These are phyloP conservation scores for Pseudevernia furfuracea DNA, from an alignment of 495 filamentous ascomycete genomes.

Conservation along the genomic window DNA sequence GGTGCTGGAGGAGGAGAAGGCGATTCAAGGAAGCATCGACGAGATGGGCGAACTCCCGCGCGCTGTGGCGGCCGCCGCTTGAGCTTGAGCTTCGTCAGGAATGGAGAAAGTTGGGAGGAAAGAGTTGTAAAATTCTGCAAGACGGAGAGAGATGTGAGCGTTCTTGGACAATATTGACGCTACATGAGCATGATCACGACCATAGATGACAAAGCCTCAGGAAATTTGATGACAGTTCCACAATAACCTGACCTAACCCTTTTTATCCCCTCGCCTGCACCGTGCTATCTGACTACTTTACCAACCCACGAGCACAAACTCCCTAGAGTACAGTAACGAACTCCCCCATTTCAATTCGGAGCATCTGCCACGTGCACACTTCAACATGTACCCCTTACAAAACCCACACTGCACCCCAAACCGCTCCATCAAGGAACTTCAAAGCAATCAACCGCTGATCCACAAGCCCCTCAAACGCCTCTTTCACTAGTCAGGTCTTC, in stretches of 20 bases:
- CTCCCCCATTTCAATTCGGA: not conserved
- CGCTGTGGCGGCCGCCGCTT: constrained; percentile 21
- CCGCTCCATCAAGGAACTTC: too few species aligned
- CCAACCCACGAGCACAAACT: not conserved
- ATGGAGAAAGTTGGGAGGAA: not conserved
- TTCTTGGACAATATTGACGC: not conserved
- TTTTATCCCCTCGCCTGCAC: not conserved
- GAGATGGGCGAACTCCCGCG: constrained; percentile 10
- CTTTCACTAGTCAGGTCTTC: too few species aligned
- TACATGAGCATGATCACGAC: not conserved
- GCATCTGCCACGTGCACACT: too few species aligned
- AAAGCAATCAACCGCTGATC: too few species aligned
- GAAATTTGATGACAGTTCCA: not conserved
- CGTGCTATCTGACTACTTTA: not conserved
- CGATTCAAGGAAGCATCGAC: constrained; percentile 17
- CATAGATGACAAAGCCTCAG: not conserved
- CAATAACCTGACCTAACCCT: not conserved
- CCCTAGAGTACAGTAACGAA: not conserved
- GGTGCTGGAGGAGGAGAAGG: constrained; percentile 18
- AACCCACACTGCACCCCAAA: too few species aligned
- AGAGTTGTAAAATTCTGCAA: not conserved
- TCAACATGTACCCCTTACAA: too few species aligned
- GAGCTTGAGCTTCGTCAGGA: not conserved
- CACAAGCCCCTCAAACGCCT: too few species aligned
- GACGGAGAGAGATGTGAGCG: not conserved